Conservation (phyloP, 2,329 filamentous ascomycete genomes). For the Aspergillaceae sp. region DNA sequence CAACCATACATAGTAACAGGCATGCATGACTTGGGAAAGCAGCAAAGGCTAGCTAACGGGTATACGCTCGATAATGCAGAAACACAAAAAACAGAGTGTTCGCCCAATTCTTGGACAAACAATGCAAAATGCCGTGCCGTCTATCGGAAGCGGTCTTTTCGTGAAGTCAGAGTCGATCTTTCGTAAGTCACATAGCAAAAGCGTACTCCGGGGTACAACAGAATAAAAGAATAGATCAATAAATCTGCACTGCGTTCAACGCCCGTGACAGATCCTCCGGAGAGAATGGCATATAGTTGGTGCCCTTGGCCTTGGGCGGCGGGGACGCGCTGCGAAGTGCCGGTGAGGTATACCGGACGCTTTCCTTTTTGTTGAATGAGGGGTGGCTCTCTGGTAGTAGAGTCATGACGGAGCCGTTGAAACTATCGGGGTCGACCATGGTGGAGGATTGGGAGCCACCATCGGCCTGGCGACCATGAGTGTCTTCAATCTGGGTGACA, state of each 20-base stretch:
- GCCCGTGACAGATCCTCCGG: constrained; percentile 30
- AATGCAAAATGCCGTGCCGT: too few relatives aligned
- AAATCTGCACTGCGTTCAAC: constrained; percentile 30
- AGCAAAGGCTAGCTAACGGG: too few relatives aligned
- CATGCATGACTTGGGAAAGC: too few relatives aligned
- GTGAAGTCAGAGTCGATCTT: too few relatives aligned
- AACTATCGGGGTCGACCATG: constrained; percentile 26
- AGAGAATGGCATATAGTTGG: constrained; percentile 22
- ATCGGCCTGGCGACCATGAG: constrained; percentile 16
- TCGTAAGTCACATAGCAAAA: too few relatives aligned
- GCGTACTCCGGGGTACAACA: too few relatives aligned
- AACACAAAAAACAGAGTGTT: too few relatives aligned
- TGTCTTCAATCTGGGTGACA: constrained; percentile 15
- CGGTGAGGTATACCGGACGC: constrained; percentile 24
- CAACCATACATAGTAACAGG: too few relatives aligned
- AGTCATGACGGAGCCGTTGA: constrained; percentile 27
- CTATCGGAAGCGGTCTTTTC: too few relatives aligned
- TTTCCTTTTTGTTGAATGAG: constrained; percentile 21
- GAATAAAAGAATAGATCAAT: constrained; percentile 9
- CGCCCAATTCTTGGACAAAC: too few relatives aligned
- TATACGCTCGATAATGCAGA: too few relatives aligned
- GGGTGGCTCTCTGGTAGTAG: constrained; percentile 22
- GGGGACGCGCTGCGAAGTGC: constrained; percentile 17
- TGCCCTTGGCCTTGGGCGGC: constrained; percentile 14
- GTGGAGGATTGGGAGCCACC: constrained; percentile 30